Evolutionary conservation across 345 rosid species (phyloP), one percentile per base, ranked within the genome.

Genomic region (Anacardium occidentale): DNA sequence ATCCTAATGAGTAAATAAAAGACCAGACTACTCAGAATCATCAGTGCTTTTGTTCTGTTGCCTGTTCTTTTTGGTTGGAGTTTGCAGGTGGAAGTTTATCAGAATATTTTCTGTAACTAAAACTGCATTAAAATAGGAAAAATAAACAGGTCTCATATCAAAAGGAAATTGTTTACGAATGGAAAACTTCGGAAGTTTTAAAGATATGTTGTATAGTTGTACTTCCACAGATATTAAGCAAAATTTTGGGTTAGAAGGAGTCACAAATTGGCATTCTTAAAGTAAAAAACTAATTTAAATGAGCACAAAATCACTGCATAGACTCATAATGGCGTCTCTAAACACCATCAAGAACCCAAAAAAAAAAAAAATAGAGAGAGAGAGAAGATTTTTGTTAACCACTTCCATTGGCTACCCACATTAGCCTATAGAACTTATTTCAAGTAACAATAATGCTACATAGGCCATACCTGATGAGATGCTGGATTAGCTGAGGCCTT

Each of bases 391-490:
- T 37, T 37, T 15, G 42, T 50, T 29, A 58, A 44, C 37, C 42
- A 32, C 40, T 51, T 40, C 29, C 25, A 42, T 51, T 12, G 14
- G 53, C 40, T 44, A 37, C 47, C 22, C 21, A 13, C 24, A 44
- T 47, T n/a, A 58, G 59, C 64, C 37, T 60, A 58, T 58, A 68
- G 48, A 56, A 50, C 60, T 69, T 24, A 56, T 69, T 44, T 58
- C 15, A 52, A 42, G 45, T 55, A 66, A 66, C 56, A 62, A 57
- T 66, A n/a, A 60, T 15, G 25, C 20, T 20, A 12, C 69, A 21
- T 44, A 65, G 77, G 68, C 62, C 79, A 80, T n/a, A 92, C 99
- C 99, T 91, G 99, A 78, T 87, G 90, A 77, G 97, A 83, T 52
- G 91, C 83, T 42, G 78, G 85, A 78, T 89, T 76, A 60, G 83